Base-by-base conservation (phyloP, 139 green algal genomes). In the Picochlorum sp. region DNA sequence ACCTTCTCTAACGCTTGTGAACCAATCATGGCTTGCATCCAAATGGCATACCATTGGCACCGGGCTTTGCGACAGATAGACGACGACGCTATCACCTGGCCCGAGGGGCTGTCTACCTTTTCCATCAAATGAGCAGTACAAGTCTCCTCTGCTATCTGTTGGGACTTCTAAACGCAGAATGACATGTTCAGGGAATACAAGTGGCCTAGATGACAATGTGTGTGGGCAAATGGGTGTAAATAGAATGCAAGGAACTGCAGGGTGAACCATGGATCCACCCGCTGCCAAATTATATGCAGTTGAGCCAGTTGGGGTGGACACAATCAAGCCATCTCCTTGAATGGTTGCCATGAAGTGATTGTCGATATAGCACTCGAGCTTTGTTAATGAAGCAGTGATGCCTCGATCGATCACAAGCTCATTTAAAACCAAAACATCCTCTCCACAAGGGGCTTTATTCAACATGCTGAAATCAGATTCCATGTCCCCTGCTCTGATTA, bases 241-340 rank as follows among this genome's bases (percentile, higher is more conserved):
- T 10, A 87, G 56, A 16, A 85, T 76, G 59, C 72, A 67, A 14
- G 69, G 74, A 37, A 86, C 77, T 1, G 44, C 64, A 15, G 67
- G 67, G 30, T 67, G 67, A 13, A 73, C 24, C 58, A 67, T 67
- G 58, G 37, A 49, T 23, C 62, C 69, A 1, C 87, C 87, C 23
- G 88, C 87, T 38, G 91, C 89, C 50, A 96, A 75, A 57, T 79
- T 88, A 81, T 97, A 97, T 20, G 91, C 91, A 4, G 91, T 97
- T 55, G 77, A 89, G 30, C 90, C 91, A 0, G 90, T 95, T 41
- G 91, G 87, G 1, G 91, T 96, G 57, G 86, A 81, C 13, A 97
- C 74, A 31, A 97, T 95, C 5, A 97, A 69, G 14, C 88, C 88
- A 60, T 95, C 88, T 41, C 83, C 88, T 75, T 92, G 73, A 26